Conservation (phyloP, 129 eudicot genomes). For the Daucus carota region DNA sequence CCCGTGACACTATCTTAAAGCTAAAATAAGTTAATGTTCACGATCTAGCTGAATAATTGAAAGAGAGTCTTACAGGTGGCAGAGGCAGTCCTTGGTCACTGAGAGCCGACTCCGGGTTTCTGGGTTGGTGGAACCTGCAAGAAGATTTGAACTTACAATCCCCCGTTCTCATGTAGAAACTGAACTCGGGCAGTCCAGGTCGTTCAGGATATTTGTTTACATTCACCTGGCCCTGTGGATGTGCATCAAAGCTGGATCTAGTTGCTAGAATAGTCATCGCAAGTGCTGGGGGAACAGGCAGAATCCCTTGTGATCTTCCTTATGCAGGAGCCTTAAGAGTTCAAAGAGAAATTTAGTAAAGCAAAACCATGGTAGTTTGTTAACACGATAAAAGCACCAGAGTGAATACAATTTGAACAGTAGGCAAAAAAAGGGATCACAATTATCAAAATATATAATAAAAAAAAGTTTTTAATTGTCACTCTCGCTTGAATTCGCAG, state of each 20-base stretch:
- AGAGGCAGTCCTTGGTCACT: conserved; percentile 84
- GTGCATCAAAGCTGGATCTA: no score
- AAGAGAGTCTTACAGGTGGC: conserved; percentile 70
- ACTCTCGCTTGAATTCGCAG: background rate
- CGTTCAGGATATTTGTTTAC: conserved; percentile 77
- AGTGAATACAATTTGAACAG: background rate
- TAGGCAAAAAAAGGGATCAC: background rate
- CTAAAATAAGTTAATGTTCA: background rate
- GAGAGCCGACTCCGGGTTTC: conserved; percentile 26
- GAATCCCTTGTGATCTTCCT: conserved; percentile 43
- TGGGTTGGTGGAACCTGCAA: conserved; percentile 91
- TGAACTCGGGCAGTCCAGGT: conserved; percentile 90
- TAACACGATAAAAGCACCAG: background rate
- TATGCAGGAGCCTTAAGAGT: conserved; percentile 42
- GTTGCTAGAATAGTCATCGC: conserved; percentile 44
- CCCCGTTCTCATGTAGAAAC: conserved; percentile 73
- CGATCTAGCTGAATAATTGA: no score
- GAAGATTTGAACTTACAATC: conserved; percentile 63
- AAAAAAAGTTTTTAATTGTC: background rate
- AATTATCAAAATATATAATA: background rate
- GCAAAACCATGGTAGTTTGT: background rate
- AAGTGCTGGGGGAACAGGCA: conserved; percentile 75
- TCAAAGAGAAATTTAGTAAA: conserved; percentile 24
- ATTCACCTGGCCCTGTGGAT: conserved; percentile 18
- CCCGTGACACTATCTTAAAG: background rate